Percentiles rank a stretch among this genome's conserved stretches.
Conservation (phyloP, 805 yeast genomes). For the Phaffomyces thermotolerans region DNA sequence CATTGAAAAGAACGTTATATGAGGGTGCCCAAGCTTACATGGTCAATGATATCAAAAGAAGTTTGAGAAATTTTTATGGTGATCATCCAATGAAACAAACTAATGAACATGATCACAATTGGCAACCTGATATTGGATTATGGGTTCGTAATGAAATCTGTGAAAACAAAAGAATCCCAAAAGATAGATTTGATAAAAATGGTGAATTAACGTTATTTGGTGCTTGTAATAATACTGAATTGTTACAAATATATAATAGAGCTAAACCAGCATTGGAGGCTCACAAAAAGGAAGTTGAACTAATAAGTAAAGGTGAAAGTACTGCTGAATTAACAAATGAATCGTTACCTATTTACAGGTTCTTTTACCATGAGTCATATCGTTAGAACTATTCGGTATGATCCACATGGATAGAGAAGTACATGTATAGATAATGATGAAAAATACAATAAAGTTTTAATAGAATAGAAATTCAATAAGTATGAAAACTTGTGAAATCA, state of each 20-base stretch:
- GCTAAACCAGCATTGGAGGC: conserved; percentile 24
- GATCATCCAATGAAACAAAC: conserved; percentile 4
- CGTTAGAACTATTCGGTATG: not conserved
- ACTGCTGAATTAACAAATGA: conserved; percentile 12
- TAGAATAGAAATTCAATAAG: no score
- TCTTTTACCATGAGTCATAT: conserved; percentile 13
- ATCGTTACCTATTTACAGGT: conserved; percentile 34
- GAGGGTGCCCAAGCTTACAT: conserved; percentile 42
- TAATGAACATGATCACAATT: conserved; percentile 26
- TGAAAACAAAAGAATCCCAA: conserved; percentile 23
- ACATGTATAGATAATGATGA: no score
- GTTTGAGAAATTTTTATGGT: conserved; percentile 31
- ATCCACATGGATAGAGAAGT: no score
- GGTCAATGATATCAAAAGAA: conserved; percentile 30
- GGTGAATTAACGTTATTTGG: conserved; percentile 29
- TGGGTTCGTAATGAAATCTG: conserved; percentile 43
- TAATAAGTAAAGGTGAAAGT: conserved; percentile 18
- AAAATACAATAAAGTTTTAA: no score
- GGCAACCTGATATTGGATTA: conserved; percentile 34
- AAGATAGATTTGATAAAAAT: conserved; percentile 20
- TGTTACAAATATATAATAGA: conserved; percentile 33
- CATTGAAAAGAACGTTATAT: conserved; percentile 34
- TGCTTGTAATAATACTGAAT: conserved; percentile 30
- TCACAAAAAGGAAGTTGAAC: conserved; percentile 22
- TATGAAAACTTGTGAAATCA: not conserved